Evolutionary conservation across 345 rosid genomes (phyloP).

Genomic region (Abelmoschus esculentus): DNA sequence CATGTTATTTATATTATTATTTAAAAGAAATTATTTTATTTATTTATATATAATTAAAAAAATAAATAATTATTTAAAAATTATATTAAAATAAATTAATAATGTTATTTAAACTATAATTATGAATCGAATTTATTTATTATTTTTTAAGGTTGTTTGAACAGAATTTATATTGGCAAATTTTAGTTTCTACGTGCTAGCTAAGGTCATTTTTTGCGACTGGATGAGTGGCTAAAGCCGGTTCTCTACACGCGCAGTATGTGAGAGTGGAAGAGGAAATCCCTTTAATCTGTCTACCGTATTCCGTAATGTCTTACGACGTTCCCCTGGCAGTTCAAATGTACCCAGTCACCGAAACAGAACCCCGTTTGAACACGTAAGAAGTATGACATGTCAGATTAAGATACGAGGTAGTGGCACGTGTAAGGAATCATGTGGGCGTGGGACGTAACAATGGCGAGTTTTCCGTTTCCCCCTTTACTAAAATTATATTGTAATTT

Average conservation of each 20-base stretch:
- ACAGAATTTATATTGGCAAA: background rate
- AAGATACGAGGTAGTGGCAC: conserved; percentile 1
- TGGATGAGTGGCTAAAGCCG: fast-evolving
- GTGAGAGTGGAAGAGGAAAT: background rate
- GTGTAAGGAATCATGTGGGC: conserved; percentile 28
- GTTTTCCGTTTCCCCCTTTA: conserved; percentile 22
- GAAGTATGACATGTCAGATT: conserved; percentile 13
- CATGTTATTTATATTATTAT: background rate
- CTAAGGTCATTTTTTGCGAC: fast-evolving
- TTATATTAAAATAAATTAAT: no score
- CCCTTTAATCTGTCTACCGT: background rate
- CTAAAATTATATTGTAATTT: no score
- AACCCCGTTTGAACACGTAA: conserved; percentile 21
- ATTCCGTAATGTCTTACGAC: conserved; percentile 1
- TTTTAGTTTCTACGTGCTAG: background rate
- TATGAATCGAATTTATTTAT: no score
- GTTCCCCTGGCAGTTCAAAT: conserved; percentile 11
- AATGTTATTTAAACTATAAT: background rate
- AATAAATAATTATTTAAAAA: no score
- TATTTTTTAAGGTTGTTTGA: background rate
- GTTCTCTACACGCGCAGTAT: fast-evolving
- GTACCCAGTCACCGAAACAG: background rate
- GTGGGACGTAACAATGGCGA: conserved; percentile 8
- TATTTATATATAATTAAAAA: no score
- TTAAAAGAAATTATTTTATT: no score